These are phyloP conservation scores for Colletotrichum sp. DNA, from an alignment of 2,329 filamentous ascomycete genomes.

Conservation along the genomic window DNA sequence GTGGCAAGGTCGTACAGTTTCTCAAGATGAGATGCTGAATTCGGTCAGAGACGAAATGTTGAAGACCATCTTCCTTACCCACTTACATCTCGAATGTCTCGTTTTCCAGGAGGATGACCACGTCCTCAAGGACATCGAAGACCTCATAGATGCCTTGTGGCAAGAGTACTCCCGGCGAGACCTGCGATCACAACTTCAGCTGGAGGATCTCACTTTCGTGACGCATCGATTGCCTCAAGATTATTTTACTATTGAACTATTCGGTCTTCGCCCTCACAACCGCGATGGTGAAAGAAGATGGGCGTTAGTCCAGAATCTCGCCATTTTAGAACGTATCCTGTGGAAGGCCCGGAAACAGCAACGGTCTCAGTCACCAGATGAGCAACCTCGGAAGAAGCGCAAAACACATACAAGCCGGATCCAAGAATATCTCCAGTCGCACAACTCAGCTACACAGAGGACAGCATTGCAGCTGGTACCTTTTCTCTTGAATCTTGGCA, in stretches of 20 bases:
- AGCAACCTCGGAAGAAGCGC: slow-evolving; percentile 59
- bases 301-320: slow-evolving; percentile 64
- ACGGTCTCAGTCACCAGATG: slow-evolving; percentile 32
- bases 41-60: slow-evolving; percentile 79
- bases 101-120: slow-evolving; percentile 44
- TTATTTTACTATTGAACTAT: slow-evolving; percentile 53
- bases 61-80: slow-evolving; percentile 70
- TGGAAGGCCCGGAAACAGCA: slow-evolving; percentile 28
- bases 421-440: slow-evolving; percentile 51
- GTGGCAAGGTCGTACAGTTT: slow-evolving; percentile 76
- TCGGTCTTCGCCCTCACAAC: slow-evolving; percentile 59
- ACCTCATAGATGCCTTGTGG: slow-evolving; percentile 75
- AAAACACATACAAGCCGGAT: slow-evolving; percentile 53
- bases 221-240: slow-evolving; percentile 45
- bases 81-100: slow-evolving; percentile 67
- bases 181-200: slow-evolving; percentile 73
- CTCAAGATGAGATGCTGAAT: slow-evolving; percentile 65
- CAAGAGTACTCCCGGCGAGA: slow-evolving; percentile 77
- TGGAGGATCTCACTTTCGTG: slow-evolving; percentile 75
- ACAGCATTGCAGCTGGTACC: slow-evolving; percentile 63
- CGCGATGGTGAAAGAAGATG: slow-evolving; percentile 63
- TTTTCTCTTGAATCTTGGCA: slow-evolving; percentile 56
- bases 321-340: slow-evolving; percentile 59
- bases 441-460: slow-evolving; percentile 47
- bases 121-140: slow-evolving; percentile 58